Evolutionary conservation across 1,284 basidiomycete species (phyloP), one percentile per base, ranked within the genome.

Genomic region (Fomitopsis schrenkii): DNA sequence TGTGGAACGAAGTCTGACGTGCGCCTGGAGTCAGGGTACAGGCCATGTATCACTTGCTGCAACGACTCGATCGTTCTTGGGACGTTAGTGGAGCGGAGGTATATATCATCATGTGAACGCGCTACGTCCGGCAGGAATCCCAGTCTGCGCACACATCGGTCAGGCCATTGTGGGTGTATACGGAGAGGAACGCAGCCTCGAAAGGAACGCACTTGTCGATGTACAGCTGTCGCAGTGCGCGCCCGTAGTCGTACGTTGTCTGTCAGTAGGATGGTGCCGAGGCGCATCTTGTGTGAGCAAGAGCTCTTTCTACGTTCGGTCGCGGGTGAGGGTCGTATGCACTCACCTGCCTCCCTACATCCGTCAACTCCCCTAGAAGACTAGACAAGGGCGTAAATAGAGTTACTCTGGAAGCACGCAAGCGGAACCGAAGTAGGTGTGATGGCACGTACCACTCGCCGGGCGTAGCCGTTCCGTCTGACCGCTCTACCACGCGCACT

Each of bases 311-410:
- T 57, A 5, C 63, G 62, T 28, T 65, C 61, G 55, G 22, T 59
- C 7, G 17, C 46, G 59, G 15, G 17, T 42, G 33, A 30, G 48
- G 38, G 7, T 3, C 14, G 7, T 33, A 40, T 30, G 14, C 45
- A 53, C 74, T 33, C 68, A 87, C 89, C 76, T 86, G 77, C 69
- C 88, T 80, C 38, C 92, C 92, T 5, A 89, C 66, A 68, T 94
- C 92, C 9, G 92, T 93, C 64, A 94, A 74, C 71, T 93, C 91
- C 35, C 92, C 93, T 15, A 92, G 75, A 60, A 93, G 74, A 71
- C 91, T 91, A 8, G 12, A 33, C 46, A 40, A 28, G 17, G 22
- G 35, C 9, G 15, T 4, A 35, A 36, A 42, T 50, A 33, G 55
- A 38, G 58, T 60, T 41, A 38, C 55, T 28, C 60, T 41, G 45